A percentile compares a stretch with the other conserved stretches of the same genome.
These are phyloP conservation scores for Paecilomyces dactylethromorphus DNA, from an alignment of 2,329 filamentous ascomycete genomes.

Conservation along the genomic window DNA sequence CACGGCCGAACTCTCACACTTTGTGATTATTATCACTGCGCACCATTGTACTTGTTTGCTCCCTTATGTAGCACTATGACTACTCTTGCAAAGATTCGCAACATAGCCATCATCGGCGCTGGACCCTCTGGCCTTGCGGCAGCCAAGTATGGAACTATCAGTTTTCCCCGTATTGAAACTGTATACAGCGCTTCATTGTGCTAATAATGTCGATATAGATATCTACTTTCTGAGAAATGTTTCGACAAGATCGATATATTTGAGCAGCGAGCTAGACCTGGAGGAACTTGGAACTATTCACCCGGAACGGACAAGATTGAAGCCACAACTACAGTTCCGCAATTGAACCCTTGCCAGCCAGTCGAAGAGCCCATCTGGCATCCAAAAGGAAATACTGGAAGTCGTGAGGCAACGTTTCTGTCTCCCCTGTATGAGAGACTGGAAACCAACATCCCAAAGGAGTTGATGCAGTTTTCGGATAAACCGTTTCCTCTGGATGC, in stretches of 20 bases:
- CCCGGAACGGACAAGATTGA: constrained; percentile 41
- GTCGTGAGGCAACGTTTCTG: constrained; percentile 56
- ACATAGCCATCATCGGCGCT: constrained; percentile 72
- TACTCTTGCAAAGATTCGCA: constrained; percentile 12
- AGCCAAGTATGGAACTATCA: constrained; percentile 52
- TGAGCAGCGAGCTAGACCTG: constrained; percentile 70
- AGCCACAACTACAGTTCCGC: constrained; percentile 51
- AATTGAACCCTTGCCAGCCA: constrained; percentile 56
- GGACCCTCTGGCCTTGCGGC: constrained; percentile 73
- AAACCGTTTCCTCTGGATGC: constrained; percentile 56
- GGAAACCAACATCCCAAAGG: constrained; percentile 79
- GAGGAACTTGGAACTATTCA: constrained; percentile 83
- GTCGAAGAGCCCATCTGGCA: constrained; percentile 57
- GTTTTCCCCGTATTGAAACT: neutral
- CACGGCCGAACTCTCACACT: neutral
- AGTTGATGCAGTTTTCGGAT: constrained; percentile 75
- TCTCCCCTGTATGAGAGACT: constrained; percentile 76
- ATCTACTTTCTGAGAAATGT: constrained; percentile 63
- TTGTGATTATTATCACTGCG: neutral
- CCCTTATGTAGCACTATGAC: neutral
- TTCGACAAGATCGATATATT: constrained; percentile 70
- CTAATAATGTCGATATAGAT: constrained; percentile 38
- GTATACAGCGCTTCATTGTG: neutral
- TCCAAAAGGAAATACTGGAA: constrained; percentile 16
- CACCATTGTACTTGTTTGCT: neutral